These are phyloP conservation scores for Alternaria sp. DNA, from an alignment of 2,329 filamentous ascomycete genomes.

Conservation along the genomic window DNA sequence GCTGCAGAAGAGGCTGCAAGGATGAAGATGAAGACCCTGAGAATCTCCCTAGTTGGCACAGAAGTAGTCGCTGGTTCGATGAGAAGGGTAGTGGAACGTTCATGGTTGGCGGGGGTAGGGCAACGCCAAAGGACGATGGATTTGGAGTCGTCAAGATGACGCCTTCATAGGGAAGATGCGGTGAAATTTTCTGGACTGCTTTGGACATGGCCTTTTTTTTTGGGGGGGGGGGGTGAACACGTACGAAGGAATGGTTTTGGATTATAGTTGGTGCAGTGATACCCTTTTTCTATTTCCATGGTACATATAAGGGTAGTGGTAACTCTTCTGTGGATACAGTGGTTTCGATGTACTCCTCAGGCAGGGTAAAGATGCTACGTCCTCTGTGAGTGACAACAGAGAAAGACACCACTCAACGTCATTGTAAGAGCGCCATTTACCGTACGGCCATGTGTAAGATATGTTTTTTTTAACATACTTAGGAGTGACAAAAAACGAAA, in stretches of 20 bases:
- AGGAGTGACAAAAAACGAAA: not conserved
- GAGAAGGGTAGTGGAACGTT: constrained; percentile 39
- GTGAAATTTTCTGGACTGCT: not conserved
- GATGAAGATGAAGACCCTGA: constrained; percentile 47
- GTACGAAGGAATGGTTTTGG: not conserved
- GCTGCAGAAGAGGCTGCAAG: constrained; percentile 43
- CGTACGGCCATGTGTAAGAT: not conserved
- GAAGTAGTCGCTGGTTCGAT: constrained; percentile 44
- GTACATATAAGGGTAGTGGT: not conserved
- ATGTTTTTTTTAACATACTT: not conserved
- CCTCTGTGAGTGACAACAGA: not conserved
- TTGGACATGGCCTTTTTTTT: not conserved
- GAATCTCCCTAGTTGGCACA: constrained; percentile 48
- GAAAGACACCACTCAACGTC: not conserved
- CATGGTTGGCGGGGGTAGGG: constrained; percentile 42
- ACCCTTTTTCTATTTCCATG: constrained; percentile 1
- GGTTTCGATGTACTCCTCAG: not conserved
- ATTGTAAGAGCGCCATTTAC: not conserved
- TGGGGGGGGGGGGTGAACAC: not conserved
- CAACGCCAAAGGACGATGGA: constrained; percentile 17
- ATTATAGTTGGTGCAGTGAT: not conserved
- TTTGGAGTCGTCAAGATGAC: constrained; percentile 12
- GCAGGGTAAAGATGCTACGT: not conserved
- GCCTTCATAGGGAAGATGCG: not conserved
- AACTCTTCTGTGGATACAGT: not conserved